Evolutionary conservation across 2,329 filamentous ascomycete species (phyloP), one percentile per base, ranked within the genome.

Genomic region (Chalara sp.): DNA sequence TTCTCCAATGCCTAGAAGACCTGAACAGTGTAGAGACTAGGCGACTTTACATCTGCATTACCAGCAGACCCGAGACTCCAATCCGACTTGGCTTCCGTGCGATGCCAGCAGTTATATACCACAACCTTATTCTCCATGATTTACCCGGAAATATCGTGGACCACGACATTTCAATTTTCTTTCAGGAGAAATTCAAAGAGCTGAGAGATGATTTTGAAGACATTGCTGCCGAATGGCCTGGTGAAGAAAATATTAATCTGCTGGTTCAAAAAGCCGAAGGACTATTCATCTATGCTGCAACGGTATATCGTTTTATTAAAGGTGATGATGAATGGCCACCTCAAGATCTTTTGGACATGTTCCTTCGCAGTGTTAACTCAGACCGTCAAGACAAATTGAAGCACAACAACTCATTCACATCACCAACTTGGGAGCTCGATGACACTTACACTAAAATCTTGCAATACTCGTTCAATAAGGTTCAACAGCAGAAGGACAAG

Each of bases 31-130:
- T 55, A 39, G 52, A 35, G 37, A 56, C 44, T 13, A 35, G 55
- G n/a, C 45, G 32, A 33, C 43, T 64, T 10, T 54, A 55, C 44
- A 43, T 63, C 28, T 61, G 64, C 46, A 29, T 65, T 5, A 65
- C 63, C 6, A 64, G 63, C 46, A 58, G 63, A 46, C 63, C 59
- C 10, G 53, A 63, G 44, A 43, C 55, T 28, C 54, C 54, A 28
- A 59, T 65, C 47, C 52, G 52, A 29, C 33, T 54, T 13, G 51
- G 49, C n/a, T 48, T 56, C 6, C 10, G 44, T 12, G 7, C 44
- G n/a, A 52, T 56, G 2, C 31, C 12, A 29, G 33, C 39, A 46
- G 6, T 13, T n/a, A 44, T 21, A 28, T 48, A 53, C 32, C 6
- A 55, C 35, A 45, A 35, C 6, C 32, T 52, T 32, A 46, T 39